Conservation (phyloP, 306 rosid genomes). For the Mimosa pudica region DNA sequence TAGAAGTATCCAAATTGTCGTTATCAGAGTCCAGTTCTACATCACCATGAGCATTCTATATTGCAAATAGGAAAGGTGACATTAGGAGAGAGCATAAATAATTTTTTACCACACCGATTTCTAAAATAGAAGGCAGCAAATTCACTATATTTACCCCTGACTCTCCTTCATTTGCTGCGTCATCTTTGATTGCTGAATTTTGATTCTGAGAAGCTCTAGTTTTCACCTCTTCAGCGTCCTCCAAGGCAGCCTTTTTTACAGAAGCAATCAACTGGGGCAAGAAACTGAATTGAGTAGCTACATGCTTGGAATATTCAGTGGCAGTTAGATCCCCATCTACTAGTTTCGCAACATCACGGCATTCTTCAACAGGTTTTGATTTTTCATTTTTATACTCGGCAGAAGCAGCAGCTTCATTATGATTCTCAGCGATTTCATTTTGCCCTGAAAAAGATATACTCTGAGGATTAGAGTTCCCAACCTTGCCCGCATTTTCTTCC, state of each 20-base stretch:
- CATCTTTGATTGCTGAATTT: constrained; percentile 47
- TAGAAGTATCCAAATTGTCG: constrained; percentile 59
- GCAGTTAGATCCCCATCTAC: constrained; percentile 46
- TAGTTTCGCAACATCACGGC: constrained; percentile 42
- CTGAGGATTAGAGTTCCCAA: constrained; percentile 42
- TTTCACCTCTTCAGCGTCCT: constrained; percentile 65
- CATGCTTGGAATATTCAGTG: constrained; percentile 48
- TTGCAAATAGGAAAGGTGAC: constrained; percentile 27
- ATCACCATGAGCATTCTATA: constrained; percentile 73
- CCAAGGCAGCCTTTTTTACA: constrained; percentile 73
- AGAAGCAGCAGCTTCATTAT: constrained; percentile 36
- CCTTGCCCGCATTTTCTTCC: constrained; percentile 37
- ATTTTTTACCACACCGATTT: constrained; percentile 21
- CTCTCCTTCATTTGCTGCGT: constrained; percentile 55
- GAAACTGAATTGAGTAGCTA: constrained; percentile 59
- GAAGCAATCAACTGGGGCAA: constrained; percentile 89
- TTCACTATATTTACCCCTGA: constrained; percentile 57
- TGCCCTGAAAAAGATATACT: constrained; percentile 41
- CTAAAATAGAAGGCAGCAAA: constrained; percentile 19
- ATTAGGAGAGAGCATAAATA: constrained; percentile 33
- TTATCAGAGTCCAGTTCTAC: constrained; percentile 68
- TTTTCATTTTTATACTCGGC: constrained; percentile 39
- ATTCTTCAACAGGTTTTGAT: constrained; percentile 43
- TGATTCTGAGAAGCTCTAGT: constrained; percentile 39
- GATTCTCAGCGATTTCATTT: constrained; percentile 40